phyloP scores from a whole-genome alignment of 2,329 filamentous ascomycete genomes.

The Pseudopithomyces maydicus region DNA sequence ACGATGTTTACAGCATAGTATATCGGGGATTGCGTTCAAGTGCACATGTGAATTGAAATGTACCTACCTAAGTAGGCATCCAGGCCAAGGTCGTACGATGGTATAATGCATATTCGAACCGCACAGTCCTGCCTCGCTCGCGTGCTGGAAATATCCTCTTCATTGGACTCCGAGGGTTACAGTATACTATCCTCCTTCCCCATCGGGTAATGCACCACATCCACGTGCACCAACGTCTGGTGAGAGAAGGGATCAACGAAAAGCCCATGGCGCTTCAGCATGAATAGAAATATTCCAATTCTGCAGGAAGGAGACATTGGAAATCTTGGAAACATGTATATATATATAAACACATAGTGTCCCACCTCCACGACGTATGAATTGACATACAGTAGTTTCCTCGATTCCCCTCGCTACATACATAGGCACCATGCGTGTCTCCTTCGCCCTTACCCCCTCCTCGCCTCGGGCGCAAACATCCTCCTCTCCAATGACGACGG shows the following conservation, averaged over 20 bases:
- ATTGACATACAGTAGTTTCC: no score
- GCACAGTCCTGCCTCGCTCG: neutral
- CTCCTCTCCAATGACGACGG: neutral
- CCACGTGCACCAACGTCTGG: neutral
- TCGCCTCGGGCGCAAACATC: neutral
- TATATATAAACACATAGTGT: no score
- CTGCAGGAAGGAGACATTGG: no score
- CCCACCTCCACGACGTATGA: neutral
- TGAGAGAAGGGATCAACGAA: neutral
- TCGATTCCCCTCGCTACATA: no score
- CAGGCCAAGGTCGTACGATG: neutral
- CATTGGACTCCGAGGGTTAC: neutral
- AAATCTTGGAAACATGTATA: neutral
- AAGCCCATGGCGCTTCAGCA: neutral
- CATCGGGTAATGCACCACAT: neutral
- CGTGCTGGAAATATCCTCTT: neutral
- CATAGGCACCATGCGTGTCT: neutral
- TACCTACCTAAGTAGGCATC: neutral
- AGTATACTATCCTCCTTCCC: neutral
- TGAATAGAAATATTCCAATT: no score
- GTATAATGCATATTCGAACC: neutral
- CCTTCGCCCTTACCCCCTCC: neutral
- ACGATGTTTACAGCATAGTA: neutral
- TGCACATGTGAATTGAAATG: no score
- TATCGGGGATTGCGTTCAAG: neutral